Evolutionary conservation across 1,139 yeast genomes (phyloP), one percentile per base, ranked within the genome.

Genomic region (Taphrina flavorubra): DNA sequence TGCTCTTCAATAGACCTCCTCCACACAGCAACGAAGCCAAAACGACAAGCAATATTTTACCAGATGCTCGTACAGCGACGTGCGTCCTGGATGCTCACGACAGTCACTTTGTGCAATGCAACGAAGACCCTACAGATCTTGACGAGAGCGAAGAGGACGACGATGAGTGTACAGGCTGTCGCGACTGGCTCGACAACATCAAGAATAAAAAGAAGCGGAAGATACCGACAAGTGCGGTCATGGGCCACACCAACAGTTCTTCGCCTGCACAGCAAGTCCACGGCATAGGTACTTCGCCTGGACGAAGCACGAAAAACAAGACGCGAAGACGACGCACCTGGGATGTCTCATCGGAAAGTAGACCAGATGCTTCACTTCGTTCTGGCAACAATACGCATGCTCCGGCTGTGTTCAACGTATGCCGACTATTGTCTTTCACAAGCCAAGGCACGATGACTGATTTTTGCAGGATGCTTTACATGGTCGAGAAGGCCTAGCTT

Each of bases 141-240:
- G 64, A 59, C 10, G 65, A 53, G 18, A 51, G 66, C 31, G 66
- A 62, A n/a, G 66, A 62, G n/a, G 66, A 62, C 7, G 61, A 62
- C 37, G 67, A 62, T 25, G 61, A 44, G 13, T 63, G 67, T 34
- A 63, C 61, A 11, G 67, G 61, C 3, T 63, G 67, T 47, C 53
- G 67, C 13, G 67, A 63, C 25, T 63, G 67, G 67, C 61, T 63
- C 34, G 67, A 63, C 46, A 65, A 65, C 49, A 51, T 68, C 18
- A 47, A 60, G 64, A 70, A 70, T 57, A 69, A 69, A 62, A 71
- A 71, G 65, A 71, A 71, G 66, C 66, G 73, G 47, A 71, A 71
- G 68, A 70, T 69, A 10, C 71, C 68, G 25, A 51, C 66, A 6
- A 51, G 51, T 57, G 68, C 68, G 16, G 63, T 46, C 47, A 53